These are phyloP conservation scores for Psidium guajava DNA, from an alignment of 345 rosid species.

Conservation along the genomic window DNA sequence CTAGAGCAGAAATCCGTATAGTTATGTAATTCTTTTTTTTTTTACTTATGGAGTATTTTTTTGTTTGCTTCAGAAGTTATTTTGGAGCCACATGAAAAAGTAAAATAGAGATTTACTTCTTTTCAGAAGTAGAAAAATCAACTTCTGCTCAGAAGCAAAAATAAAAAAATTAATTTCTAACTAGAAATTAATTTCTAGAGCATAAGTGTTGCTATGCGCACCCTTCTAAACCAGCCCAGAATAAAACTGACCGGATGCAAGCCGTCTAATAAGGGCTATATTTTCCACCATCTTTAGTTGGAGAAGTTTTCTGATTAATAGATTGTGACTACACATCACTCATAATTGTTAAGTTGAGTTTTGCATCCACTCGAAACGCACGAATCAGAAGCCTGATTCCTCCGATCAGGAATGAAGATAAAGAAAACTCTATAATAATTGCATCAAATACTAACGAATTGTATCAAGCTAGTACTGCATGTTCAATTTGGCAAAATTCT, in stretches of 20 bases:
- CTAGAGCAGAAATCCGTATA: no score
- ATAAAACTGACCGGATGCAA: background rate
- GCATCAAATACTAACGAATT: background rate
- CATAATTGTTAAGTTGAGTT: background rate
- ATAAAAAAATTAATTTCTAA: no score
- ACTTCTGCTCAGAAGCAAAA: no score
- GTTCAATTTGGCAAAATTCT: background rate
- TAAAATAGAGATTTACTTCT: no score
- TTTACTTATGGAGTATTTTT: no score
- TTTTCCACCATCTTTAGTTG: background rate
- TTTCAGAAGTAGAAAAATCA: no score
- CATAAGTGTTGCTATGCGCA: no score
- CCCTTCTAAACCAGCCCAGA: background rate
- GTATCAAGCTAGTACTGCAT: background rate
- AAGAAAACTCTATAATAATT: background rate
- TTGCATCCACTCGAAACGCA: background rate
- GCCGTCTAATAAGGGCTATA: background rate
- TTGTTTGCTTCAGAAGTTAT: no score
- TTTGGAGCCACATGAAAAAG: no score
- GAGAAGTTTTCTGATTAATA: background rate
- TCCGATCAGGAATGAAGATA: background rate
- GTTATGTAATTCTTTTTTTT: no score
- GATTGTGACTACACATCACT: background rate
- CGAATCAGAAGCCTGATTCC: background rate
- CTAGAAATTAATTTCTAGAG: no score